A percentile compares a stretch with the other conserved stretches of the same genome.
Conservation (phyloP, 805 yeast species). For the Pichia rugopelliculosa region DNA sequence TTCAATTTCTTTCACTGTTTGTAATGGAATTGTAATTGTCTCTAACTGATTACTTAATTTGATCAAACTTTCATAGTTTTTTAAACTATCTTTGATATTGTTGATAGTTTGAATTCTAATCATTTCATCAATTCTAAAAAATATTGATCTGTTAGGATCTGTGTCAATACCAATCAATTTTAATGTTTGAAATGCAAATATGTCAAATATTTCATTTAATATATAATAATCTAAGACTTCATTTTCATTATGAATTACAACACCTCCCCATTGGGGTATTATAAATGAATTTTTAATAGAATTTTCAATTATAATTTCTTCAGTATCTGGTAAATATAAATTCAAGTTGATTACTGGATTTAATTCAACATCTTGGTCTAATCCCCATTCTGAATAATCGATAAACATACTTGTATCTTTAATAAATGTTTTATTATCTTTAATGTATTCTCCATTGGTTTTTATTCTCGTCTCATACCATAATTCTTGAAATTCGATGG, state of each 20-base stretch:
- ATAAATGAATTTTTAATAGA: conserved; percentile 51
- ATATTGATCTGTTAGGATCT: conserved; percentile 46
- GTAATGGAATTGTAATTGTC: conserved; percentile 76
- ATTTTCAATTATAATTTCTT: conserved; percentile 39
- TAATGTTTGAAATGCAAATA: conserved; percentile 69
- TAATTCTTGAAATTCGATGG: conserved; percentile 72
- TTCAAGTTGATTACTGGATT: conserved; percentile 67
- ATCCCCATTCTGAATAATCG: conserved; percentile 81
- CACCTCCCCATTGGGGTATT: conserved; percentile 91
- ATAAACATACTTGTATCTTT: conserved; percentile 66
- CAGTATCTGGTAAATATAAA: conserved; percentile 51
- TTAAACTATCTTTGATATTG: conserved; percentile 55
- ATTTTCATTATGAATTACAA: conserved; percentile 38
- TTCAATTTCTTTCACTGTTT: conserved; percentile 53
- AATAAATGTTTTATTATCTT: conserved; percentile 27
- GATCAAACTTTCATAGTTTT: conserved; percentile 65
- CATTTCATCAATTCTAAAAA: conserved; percentile 57
- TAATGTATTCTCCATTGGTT: conserved; percentile 20
- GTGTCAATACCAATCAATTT: conserved; percentile 63
- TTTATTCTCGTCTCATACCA: conserved; percentile 45
- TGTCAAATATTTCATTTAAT: conserved; percentile 42
- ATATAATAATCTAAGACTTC: conserved; percentile 3
- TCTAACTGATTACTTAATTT: conserved; percentile 62
- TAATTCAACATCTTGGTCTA: conserved; percentile 38
- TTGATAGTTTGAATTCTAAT: conserved; percentile 50